Percentiles rank a stretch among this genome's conserved stretches.
Evolutionary conservation across 176 grass and related monocot species (phyloP).

Genomic region (Rhipidocladum racemiflorum): DNA sequence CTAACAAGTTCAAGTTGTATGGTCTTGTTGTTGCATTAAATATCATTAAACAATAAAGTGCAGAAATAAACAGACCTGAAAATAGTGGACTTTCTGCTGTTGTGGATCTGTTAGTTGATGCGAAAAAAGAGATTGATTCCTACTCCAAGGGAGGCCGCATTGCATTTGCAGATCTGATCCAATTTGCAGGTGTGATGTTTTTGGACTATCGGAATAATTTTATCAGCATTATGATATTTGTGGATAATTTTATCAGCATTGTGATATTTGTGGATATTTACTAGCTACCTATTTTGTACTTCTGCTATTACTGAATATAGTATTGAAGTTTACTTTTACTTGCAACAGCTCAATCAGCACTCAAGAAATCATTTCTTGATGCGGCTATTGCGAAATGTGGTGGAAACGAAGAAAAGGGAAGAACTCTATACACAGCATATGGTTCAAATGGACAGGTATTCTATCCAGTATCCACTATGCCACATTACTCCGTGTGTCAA

Average conservation of each 20-base stretch:
- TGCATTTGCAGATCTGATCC: slow-evolving; percentile 86
- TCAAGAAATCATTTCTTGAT: slow-evolving; percentile 88
- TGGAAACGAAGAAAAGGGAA: slow-evolving; percentile 92
- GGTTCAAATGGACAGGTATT: slow-evolving; percentile 94
- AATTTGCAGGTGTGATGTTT: slow-evolving; percentile 49
- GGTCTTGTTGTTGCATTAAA: neutral
- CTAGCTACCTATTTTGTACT: neutral
- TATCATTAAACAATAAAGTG: slow-evolving; percentile 56
- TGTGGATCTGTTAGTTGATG: slow-evolving; percentile 60
- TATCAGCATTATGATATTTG: neutral
- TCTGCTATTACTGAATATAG: neutral
- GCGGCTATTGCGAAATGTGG: slow-evolving; percentile 82
- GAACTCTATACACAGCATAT: slow-evolving; percentile 73
- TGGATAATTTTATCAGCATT: neutral
- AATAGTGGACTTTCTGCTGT: slow-evolving; percentile 76
- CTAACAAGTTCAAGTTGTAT: slow-evolving; percentile 8
- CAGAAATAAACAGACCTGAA: slow-evolving; percentile 95
- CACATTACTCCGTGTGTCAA: no score
- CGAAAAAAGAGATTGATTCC: slow-evolving; percentile 88
- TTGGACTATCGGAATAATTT: neutral
- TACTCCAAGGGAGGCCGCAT: slow-evolving; percentile 82
- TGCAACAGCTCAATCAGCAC: slow-evolving; percentile 74
- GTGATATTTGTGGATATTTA: neutral
- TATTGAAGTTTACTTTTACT: slow-evolving; percentile 2
- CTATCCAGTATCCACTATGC: neutral